phyloP scores from a whole-genome alignment of 768 basidiomycete species.

The Auriscalpium microsporum region DNA sequence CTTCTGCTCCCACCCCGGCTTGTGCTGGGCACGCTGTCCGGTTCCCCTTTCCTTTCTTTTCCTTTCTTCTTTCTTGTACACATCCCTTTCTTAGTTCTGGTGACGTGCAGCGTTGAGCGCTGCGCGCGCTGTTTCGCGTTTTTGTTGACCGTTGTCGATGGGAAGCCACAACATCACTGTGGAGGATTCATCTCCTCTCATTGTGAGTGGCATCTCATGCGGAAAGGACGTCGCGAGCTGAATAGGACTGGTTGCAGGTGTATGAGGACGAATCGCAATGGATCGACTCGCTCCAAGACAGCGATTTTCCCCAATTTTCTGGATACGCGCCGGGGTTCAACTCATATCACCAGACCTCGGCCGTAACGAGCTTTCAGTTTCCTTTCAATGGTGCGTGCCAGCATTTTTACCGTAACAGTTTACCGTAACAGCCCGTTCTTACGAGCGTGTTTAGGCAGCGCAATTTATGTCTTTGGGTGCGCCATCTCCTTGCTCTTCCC shows the following conservation, averaged over 20 bases:
- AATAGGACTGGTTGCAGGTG: not conserved
- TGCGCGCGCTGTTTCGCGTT: not conserved
- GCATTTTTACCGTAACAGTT: too few species aligned
- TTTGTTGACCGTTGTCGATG: not conserved
- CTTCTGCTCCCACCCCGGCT: too few species aligned
- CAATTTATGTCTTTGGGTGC: conserved; percentile 1
- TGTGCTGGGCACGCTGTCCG: too few species aligned
- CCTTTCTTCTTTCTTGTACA: too few species aligned
- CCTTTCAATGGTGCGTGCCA: conserved; percentile 1
- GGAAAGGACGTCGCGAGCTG: not conserved
- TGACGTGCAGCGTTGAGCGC: conserved; percentile 5
- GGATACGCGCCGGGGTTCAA: not conserved
- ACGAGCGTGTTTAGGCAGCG: not conserved
- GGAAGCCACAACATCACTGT: not conserved
- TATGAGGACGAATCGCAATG: not conserved
- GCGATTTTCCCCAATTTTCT: not conserved
- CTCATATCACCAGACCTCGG: not conserved
- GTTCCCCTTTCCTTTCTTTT: too few species aligned
- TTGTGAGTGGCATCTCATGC: not conserved
- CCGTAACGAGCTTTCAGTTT: not conserved
- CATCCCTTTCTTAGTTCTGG: too few species aligned
- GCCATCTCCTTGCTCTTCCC: not conserved
- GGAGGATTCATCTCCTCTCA: not conserved
- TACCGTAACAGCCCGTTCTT: too few species aligned
- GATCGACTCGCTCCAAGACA: not conserved